phyloP scores from a whole-genome alignment of 2,329 filamentous ascomycete genomes.

The Clarireedia monteithiana region DNA sequence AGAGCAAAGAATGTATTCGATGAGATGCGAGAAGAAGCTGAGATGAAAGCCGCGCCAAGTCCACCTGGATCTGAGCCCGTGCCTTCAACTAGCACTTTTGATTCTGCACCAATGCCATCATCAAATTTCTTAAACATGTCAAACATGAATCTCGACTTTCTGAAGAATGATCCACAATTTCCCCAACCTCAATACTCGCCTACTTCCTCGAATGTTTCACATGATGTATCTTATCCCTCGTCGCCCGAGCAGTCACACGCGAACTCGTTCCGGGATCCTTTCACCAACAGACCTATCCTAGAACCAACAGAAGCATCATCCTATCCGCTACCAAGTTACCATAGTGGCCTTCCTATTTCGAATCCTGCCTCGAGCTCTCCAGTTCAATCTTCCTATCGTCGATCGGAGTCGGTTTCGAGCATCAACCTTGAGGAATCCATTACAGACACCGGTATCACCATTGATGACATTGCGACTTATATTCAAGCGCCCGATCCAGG shows the following conservation, averaged over 20 bases:
- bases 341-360: conserved; percentile 13
- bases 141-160: conserved; percentile 38
- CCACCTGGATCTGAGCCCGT: conserved; percentile 46
- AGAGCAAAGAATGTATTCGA: conserved; percentile 48
- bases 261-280: conserved; percentile 35
- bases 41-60: conserved; percentile 45
- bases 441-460: conserved; percentile 75
- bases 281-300: conserved; percentile 38
- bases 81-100: conserved; percentile 36
- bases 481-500: conserved; percentile 63
- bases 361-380: conserved; percentile 14
- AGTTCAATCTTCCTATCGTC: conserved; percentile 37
- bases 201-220: conserved; percentile 31
- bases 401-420: conserved; percentile 50
- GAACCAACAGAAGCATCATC: conserved; percentile 18
- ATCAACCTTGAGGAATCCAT: conserved; percentile 59
- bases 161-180: conserved; percentile 27
- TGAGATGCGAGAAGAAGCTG: conserved; percentile 49
- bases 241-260: conserved; percentile 45
- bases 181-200: conserved; percentile 22
- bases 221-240: conserved; percentile 41
- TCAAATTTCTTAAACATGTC: conserved; percentile 48
- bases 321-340: conserved; percentile 15
- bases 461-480: conserved; percentile 73
- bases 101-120: conserved; percentile 47